Evolutionary conservation across 2,329 filamentous ascomycete genomes (phyloP).

Genomic region (Exophiala alcalophila): DNA sequence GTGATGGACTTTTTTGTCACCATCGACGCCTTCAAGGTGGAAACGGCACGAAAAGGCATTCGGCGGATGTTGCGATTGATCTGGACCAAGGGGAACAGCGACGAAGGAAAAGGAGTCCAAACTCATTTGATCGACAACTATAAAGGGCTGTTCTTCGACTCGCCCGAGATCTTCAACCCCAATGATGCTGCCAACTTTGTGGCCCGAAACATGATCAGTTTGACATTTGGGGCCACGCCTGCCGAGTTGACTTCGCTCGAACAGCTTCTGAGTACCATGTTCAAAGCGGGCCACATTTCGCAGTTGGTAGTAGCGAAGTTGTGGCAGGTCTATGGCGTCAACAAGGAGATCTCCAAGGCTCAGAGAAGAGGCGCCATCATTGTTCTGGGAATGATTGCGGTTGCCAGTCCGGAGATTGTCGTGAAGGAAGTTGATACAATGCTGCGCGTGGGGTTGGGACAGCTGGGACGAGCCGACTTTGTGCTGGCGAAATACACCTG

Average conservation of each 20-base stretch:
- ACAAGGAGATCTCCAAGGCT: conserved; percentile 85
- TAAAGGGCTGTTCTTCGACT: conserved; percentile 91
- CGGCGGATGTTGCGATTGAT: conserved; percentile 93
- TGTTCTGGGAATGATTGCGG: conserved; percentile 91
- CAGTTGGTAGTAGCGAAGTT: conserved; percentile 85
- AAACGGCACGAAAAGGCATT: conserved; percentile 88
- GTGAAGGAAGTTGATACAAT: conserved; percentile 94
- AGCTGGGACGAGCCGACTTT: conserved; percentile 75
- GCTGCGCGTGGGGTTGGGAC: conserved; percentile 81
- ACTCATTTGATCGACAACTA: conserved; percentile 96
- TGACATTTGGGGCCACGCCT: conserved; percentile 92
- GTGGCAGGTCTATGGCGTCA: conserved; percentile 96
- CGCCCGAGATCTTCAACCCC: conserved; percentile 78
- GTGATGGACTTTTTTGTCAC: conserved; percentile 98
- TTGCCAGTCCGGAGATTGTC: conserved; percentile 87
- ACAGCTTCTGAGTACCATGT: conserved; percentile 94
- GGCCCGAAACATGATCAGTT: conserved; percentile 96
- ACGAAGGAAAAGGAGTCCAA: conserved; percentile 97
- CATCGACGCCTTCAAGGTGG: conserved; percentile 91
- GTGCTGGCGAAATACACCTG: conserved; percentile 96
- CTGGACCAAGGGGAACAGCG: conserved; percentile 99
- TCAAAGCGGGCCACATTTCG: conserved; percentile 84
- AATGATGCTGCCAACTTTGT: conserved; percentile 96
- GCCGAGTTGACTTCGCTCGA: conserved; percentile 94
- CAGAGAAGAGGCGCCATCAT: conserved; percentile 93